Evolutionary conservation across 1,284 basidiomycete genomes (phyloP).

Genomic region (Phellopilus nigrolimitatus): DNA sequence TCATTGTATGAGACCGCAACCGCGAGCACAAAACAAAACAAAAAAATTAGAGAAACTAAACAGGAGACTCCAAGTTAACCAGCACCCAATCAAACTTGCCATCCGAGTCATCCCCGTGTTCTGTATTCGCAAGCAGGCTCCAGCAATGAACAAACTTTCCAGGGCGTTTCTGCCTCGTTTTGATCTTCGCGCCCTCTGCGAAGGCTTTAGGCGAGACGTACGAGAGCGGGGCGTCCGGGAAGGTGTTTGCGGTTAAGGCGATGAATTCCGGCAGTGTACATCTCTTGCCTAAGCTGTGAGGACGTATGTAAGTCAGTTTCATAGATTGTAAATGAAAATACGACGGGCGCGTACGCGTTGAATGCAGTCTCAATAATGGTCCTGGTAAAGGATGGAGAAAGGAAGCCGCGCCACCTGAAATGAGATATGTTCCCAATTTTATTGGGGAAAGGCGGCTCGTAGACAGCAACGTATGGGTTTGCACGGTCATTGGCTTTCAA

Average conservation of each 20-base stretch:
- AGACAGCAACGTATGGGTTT: conserved; percentile 44
- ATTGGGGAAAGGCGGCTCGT: too few species aligned
- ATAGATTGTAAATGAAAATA: too few species aligned
- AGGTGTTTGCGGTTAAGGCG: conserved; percentile 29
- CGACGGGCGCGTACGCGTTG: too few species aligned
- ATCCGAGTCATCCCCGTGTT: background rate
- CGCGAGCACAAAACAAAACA: too few species aligned
- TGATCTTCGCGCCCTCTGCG: background rate
- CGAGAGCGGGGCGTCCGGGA: conserved; percentile 38
- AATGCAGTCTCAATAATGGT: too few species aligned
- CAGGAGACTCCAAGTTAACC: background rate
- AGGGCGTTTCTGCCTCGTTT: background rate
- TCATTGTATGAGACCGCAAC: too few species aligned
- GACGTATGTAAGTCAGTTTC: too few species aligned
- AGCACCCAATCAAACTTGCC: background rate
- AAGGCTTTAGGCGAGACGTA: conserved; percentile 36
- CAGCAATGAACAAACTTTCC: conserved; percentile 8
- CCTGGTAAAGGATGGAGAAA: too few species aligned
- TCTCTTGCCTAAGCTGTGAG: too few species aligned
- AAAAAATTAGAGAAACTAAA: too few species aligned
- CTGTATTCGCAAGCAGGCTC: conserved; percentile 5
- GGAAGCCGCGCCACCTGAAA: too few species aligned
- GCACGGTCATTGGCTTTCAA: conserved; percentile 36
- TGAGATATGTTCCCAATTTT: too few species aligned
- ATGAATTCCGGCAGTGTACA: background rate